Evolutionary conservation across 257 asterid genomes (phyloP).

Genomic region (Nicotiana sylvestris): DNA sequence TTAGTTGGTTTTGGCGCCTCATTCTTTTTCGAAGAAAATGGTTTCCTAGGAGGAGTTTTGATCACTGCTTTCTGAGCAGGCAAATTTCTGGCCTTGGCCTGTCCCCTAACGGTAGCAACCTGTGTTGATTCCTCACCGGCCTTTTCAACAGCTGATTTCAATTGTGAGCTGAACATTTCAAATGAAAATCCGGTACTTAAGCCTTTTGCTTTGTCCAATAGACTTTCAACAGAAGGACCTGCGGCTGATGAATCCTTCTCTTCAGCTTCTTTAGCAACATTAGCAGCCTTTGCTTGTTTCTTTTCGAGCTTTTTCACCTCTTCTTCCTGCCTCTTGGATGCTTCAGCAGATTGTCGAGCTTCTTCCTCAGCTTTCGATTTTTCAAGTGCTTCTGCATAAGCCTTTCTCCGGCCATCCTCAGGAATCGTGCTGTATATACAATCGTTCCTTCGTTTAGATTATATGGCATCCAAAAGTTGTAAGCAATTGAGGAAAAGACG

Average conservation of each 20-base stretch:
- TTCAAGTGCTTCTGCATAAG: slow-evolving; percentile 60
- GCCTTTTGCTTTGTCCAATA: slow-evolving; percentile 62
- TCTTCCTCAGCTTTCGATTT: slow-evolving; percentile 68
- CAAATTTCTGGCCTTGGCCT: slow-evolving; percentile 71
- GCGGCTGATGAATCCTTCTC: slow-evolving; percentile 48
- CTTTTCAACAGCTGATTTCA: slow-evolving; percentile 25
- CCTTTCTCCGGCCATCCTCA: slow-evolving; percentile 83
- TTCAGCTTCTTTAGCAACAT: slow-evolving; percentile 47
- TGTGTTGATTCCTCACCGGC: slow-evolving; percentile 42
- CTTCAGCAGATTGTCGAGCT: slow-evolving; percentile 53
- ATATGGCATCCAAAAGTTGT: neutral
- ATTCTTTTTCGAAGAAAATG: slow-evolving; percentile 34
- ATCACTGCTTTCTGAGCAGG: slow-evolving; percentile 68
- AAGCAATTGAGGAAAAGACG: neutral
- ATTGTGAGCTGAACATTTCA: slow-evolving; percentile 35
- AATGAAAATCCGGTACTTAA: slow-evolving; percentile 46
- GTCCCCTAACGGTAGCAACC: slow-evolving; percentile 81
- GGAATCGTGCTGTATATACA: slow-evolving; percentile 57
- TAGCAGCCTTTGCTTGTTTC: slow-evolving; percentile 14
- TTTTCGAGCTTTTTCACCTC: slow-evolving; percentile 35
- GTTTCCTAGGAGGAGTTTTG: slow-evolving; percentile 32
- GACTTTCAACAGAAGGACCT: slow-evolving; percentile 48
- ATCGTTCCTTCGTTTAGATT: slow-evolving; percentile 6
- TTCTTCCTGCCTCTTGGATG: slow-evolving; percentile 31
- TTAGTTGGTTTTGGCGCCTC: slow-evolving; percentile 40